Percentiles rank a stretch among this genome's conserved stretches.
Evolutionary conservation across 139 green algal genomes (phyloP).

Genomic region (Spirogloea muscicola): DNA sequence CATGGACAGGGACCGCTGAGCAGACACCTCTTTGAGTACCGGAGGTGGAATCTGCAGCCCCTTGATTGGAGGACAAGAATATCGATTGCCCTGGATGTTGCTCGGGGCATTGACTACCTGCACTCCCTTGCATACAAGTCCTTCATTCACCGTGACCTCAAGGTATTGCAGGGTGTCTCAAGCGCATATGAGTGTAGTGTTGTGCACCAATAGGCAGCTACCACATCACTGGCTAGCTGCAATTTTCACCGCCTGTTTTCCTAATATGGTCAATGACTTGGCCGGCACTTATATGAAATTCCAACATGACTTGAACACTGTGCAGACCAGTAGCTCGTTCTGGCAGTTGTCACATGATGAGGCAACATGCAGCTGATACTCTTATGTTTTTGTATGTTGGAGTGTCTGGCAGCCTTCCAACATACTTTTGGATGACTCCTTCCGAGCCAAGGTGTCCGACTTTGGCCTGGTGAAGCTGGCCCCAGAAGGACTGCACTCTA

Average conservation of each 20-base stretch:
- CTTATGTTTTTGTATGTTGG: constrained; percentile 50
- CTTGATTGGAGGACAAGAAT: constrained; percentile 54
- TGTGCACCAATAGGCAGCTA: too few species aligned
- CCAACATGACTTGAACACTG: too few species aligned
- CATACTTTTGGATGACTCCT: constrained; percentile 55
- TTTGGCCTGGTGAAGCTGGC: constrained; percentile 56
- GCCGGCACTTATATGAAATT: too few species aligned
- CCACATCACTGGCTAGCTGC: too few species aligned
- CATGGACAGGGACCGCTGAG: constrained; percentile 21
- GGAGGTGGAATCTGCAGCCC: background rate
- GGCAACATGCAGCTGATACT: too few species aligned
- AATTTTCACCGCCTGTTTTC: too few species aligned
- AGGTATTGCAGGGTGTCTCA: too few species aligned
- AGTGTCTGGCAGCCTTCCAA: too few species aligned
- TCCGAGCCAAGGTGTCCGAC: constrained; percentile 53
- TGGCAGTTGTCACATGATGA: too few species aligned
- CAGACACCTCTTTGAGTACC: constrained; percentile 25
- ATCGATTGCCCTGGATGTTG: constrained; percentile 49
- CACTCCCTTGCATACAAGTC: constrained; percentile 28
- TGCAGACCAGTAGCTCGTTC: too few species aligned
- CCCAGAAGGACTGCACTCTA: background rate
- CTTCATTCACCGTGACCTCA: constrained; percentile 45
- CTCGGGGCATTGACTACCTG: constrained; percentile 45
- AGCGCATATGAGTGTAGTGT: too few species aligned
- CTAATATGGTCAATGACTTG: too few species aligned